phyloP scores from a whole-genome alignment of 306 rosid genomes.

The Quercus ilex region DNA sequence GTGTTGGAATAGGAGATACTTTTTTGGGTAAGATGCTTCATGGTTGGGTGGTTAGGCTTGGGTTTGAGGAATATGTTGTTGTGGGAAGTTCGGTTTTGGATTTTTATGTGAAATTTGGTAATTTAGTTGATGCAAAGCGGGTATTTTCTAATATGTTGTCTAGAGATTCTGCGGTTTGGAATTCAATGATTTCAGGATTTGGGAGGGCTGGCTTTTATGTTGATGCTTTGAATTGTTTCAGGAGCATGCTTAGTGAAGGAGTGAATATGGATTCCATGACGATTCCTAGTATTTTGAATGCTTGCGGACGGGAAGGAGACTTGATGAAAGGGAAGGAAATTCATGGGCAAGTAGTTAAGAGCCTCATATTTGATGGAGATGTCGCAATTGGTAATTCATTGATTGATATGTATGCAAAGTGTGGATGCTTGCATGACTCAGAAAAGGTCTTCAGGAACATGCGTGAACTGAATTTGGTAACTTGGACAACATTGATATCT shows the following conservation, averaged over 20 bases:
- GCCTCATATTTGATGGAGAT: slow-evolving; percentile 28
- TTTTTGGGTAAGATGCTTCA: slow-evolving; percentile 48
- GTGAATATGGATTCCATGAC: slow-evolving; percentile 48
- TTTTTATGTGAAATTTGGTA: slow-evolving; percentile 48
- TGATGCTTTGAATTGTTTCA: slow-evolving; percentile 46
- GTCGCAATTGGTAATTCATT: slow-evolving; percentile 58
- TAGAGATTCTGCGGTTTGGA: slow-evolving; percentile 51
- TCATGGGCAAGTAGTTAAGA: slow-evolving; percentile 50
- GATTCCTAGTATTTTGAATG: slow-evolving; percentile 60
- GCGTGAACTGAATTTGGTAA: slow-evolving; percentile 36
- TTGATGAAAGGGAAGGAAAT: slow-evolving; percentile 64
- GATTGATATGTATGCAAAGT: slow-evolving; percentile 62
- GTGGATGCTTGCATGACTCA: slow-evolving; percentile 53
- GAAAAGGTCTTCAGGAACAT: slow-evolving; percentile 50
- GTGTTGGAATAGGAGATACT: slow-evolving; percentile 32
- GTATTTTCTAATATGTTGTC: slow-evolving; percentile 43
- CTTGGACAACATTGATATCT: slow-evolving; percentile 77
- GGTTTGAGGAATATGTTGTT: slow-evolving; percentile 44
- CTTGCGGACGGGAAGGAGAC: slow-evolving; percentile 60
- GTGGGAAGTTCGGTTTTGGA: slow-evolving; percentile 54
- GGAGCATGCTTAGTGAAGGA: slow-evolving; percentile 38
- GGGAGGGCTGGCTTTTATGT: slow-evolving; percentile 44
- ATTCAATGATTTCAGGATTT: slow-evolving; percentile 62
- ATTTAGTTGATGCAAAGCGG: slow-evolving; percentile 39
- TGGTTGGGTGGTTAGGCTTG: slow-evolving; percentile 52